Base-by-base conservation (phyloP, 495 filamentous ascomycete genomes). In the Mycothermus thermophilus region DNA sequence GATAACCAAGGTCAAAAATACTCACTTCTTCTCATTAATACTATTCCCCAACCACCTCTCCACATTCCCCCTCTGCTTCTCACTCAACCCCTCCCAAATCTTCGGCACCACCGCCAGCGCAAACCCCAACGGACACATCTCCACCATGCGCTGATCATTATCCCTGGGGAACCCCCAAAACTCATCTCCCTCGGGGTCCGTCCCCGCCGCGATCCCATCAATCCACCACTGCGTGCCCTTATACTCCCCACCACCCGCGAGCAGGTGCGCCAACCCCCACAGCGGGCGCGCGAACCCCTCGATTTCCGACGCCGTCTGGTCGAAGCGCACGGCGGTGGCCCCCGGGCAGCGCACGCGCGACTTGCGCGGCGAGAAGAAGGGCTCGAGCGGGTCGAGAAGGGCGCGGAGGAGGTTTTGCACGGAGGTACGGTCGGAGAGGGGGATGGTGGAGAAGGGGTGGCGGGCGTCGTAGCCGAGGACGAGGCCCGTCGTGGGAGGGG, bases 91-190 rank as follows among this genome's bases (percentile, higher is more conserved):
- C 25, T 74, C 58, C 80, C 79, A 87, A 37, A 87, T 75, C 38
- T 62, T 58, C 13, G 73, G 66, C 10, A 71, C 75, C 25, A 79
- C 72, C 11, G 71, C 75, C 38, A 81, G 52, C 22, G 75, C 67
- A 37, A 69, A 81, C 0, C 63, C 63, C 50, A 85, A 64, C 9
- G 80, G 79, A 46, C 78, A 83, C 69, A 83, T 82, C 51, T 84
- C 81, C 13, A 84, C 80, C 79, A 84, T 85, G n/a, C 80, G 62
- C 62, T 85, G 79, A 42, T 85, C 80, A 35, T 74, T 68, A 48
- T 82, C 78, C 42, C 74, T 63, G 34, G 78, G 74, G 24, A 69
- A 69, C 4, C 79, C 79, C 79, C 80, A 87, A 46, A 73, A 85
- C 57, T 84, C 79, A 0, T 66, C 58, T 41, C 62, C 63, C 25